Evolutionary conservation across 2,329 filamentous ascomycete genomes (phyloP), one percentile per base, ranked within the genome.

Genomic region (Arthrobotrys conoides): DNA sequence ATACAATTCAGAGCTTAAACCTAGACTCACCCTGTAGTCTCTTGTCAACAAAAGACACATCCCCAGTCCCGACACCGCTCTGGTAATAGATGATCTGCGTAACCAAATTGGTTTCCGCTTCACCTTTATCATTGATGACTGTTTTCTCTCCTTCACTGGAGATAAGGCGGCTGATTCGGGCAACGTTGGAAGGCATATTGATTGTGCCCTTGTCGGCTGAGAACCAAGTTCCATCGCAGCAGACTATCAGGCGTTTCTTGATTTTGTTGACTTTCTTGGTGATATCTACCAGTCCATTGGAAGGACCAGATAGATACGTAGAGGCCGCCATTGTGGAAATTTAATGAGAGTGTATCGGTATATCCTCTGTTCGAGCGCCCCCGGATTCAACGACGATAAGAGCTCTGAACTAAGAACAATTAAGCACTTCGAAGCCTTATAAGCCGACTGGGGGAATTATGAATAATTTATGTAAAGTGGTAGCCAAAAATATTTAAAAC

Each of bases 81-180:
- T 85, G 83, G 69, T 85, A 85, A 79, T 83, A 84, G 1, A 85
- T 82, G 30, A 85, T 67, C 77, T 85, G 84, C n/a, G 83, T 82
- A 81, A 83, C 41, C 1, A 22, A 18, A 16, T 22, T 27, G 18
- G 33, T 30, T 6, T 33, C 41, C 3, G 36, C n/a, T 22, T 71
- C 67, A 10, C 41, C 67, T 18, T 63, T 63, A 8, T 59, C 53
- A 8, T 61, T 63, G 18, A 10, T 63, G 12, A 36, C 83, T 36
- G 80, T 81, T 3, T 82, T 82, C 46, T 80, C 81, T 22, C 82
- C 81, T 4, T 82, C 82, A 14, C 82, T 82, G 8, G 81, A 81
- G 6, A 85, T 76, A 0, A 82, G 82, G 33, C 83, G 82, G 14
- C 82, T 82, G 5, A 85, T 80, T 16, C 83, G 83, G 30, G 82